A percentile compares a stretch with the other conserved stretches of the same genome.
Conservation (phyloP, 305 asterid species). For the Solanum hybrid region DNA sequence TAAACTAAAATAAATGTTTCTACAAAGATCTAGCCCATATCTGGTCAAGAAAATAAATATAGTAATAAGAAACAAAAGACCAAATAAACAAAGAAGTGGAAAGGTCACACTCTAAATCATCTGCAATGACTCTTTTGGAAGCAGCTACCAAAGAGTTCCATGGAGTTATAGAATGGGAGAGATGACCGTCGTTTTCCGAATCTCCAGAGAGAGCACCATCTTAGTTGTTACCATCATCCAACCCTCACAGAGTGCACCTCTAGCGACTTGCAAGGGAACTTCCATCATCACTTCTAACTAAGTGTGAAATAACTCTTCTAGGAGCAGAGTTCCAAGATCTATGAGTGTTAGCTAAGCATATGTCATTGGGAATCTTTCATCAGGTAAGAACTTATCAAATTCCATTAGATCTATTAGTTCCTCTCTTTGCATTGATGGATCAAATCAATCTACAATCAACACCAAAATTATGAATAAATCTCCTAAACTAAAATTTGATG, state of each 20-base stretch:
- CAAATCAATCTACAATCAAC: neutral
- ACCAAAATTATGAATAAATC: neutral
- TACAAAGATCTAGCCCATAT: too few relatives aligned
- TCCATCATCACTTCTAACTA: neutral
- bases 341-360: neutral
- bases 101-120: too few relatives aligned
- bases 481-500: neutral
- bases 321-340: neutral
- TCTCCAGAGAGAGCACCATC: neutral
- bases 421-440: neutral
- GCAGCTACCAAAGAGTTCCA: too few relatives aligned
- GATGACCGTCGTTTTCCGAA: too few relatives aligned
- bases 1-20: too few relatives aligned
- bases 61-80: too few relatives aligned
- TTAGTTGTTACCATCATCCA: neutral
- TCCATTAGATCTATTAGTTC: neutral
- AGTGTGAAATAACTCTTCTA: neutral
- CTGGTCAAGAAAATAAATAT: too few relatives aligned
- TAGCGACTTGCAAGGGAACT: neutral
- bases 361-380: neutral
- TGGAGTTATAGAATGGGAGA: too few relatives aligned
- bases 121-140: too few relatives aligned
- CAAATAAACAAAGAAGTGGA: too few relatives aligned
- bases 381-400: too few relatives aligned
- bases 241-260: neutral